Base-by-base conservation (phyloP, 2,329 filamentous ascomycete species). In the Tolypocladium sp. region DNA sequence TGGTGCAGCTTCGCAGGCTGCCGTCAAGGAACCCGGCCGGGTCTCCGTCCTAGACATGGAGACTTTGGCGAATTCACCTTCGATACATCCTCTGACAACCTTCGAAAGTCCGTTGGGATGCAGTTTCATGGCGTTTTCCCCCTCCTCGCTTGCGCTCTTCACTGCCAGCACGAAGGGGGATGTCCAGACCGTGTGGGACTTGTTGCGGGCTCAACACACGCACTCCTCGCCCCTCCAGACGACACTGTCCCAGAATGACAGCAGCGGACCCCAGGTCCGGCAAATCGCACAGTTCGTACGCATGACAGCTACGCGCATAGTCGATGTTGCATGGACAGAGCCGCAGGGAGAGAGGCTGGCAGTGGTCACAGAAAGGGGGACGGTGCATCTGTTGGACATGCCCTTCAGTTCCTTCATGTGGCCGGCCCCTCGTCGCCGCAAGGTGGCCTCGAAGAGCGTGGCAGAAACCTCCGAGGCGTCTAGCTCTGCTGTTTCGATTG, bases 331-430 rank as follows among this genome's bases (percentile, higher is more conserved):
- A 3, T 99, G 94, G 94, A 88, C 89, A 2, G 82, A 84, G 58
- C 90, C 90, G 4, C 87, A 87, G 59, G 91, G 90, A 27, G 90
- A 96, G 69, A 87, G 90, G 60, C 77, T 95, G 44, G 93, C 92
- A 2, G 87, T 99, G 75, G 86, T 97, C 33, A 97, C 94, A 0
- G 91, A 96, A 68, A 90, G 92, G 65, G 92, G 93, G n/a, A 99
- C 94, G 10, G 87, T 97, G 13, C 94, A 99, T 74, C 83, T 97
- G 51, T 87, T 96, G 63, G 90, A 96, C 64, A 84, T 97, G 73
- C 91, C 92, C 10, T 81, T 85, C 53, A 89, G 85, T 63, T 90
- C 91, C 5, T 93, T 92, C 66, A 86, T 89, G 64, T 96, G 92
- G 92, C 92, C 92, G 46, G 90, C 92, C 30, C 87, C 85, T 49